phyloP scores from a whole-genome alignment of 1,284 basidiomycete species.

The Moniliophthora roreri region DNA sequence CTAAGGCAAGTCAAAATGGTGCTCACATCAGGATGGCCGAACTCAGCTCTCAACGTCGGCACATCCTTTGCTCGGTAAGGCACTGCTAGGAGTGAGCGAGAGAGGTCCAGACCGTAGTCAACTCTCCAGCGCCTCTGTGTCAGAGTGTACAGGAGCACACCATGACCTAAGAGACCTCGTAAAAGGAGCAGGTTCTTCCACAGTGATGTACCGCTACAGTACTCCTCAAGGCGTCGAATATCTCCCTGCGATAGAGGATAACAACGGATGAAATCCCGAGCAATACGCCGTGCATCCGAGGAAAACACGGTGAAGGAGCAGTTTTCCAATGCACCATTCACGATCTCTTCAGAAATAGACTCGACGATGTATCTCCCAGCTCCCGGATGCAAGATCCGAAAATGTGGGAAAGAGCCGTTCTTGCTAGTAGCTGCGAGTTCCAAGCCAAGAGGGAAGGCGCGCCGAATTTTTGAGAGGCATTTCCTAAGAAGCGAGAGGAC shows the following conservation, averaged over 20 bases:
- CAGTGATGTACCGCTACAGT: slow-evolving; percentile 15
- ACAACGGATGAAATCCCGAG: slow-evolving; percentile 23
- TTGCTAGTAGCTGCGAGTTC: slow-evolving; percentile 14
- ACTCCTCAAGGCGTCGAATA: slow-evolving; percentile 13
- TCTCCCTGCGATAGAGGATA: background rate
- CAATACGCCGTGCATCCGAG: slow-evolving; percentile 16
- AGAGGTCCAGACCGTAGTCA: slow-evolving; percentile 49
- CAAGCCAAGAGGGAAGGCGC: slow-evolving; percentile 18
- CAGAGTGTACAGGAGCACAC: slow-evolving; percentile 41
- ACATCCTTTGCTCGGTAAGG: slow-evolving; percentile 54
- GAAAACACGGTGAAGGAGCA: slow-evolving; percentile 21
- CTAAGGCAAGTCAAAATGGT: slow-evolving; percentile 47
- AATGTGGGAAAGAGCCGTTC: slow-evolving; percentile 28
- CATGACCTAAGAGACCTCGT: slow-evolving; percentile 44
- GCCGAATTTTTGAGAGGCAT: slow-evolving; percentile 13
- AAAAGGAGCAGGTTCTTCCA: slow-evolving; percentile 39
- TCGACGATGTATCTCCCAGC: slow-evolving; percentile 23
- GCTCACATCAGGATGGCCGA: slow-evolving; percentile 53
- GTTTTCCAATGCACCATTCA: slow-evolving; percentile 22
- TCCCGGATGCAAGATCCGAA: slow-evolving; percentile 29
- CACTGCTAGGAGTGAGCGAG: slow-evolving; percentile 48
- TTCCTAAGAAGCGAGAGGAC: slow-evolving; percentile 4
- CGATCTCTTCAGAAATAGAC: slow-evolving; percentile 23
- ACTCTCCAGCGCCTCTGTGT: slow-evolving; percentile 48
- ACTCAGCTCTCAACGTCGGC: slow-evolving; percentile 47